These are phyloP conservation scores for Boletus reticuloceps DNA, from an alignment of 768 basidiomycete species.

Conservation along the genomic window DNA sequence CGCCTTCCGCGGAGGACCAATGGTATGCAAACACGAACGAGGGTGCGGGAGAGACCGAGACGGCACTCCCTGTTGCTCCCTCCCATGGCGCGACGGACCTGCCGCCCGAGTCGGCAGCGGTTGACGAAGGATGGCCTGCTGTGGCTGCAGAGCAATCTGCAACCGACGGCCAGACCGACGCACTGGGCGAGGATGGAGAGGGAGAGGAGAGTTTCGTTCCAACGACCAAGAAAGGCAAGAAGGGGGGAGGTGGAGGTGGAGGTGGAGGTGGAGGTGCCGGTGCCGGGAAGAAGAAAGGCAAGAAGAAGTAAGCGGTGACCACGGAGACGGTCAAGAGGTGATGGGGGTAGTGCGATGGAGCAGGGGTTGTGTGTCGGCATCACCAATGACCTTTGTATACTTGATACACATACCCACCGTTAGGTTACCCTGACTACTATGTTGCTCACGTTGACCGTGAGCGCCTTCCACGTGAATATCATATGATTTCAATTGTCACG, in stretches of 20 bases:
- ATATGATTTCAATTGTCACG: background rate
- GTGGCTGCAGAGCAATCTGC: conserved; percentile 2
- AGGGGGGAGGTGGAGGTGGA: background rate
- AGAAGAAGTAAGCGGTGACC: conserved; percentile 6
- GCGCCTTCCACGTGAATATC: background rate
- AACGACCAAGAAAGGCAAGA: background rate
- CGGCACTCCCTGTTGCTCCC: too few species aligned
- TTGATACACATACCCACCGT: background rate
- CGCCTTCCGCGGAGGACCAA: too few species aligned
- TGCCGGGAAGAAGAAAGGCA: conserved; percentile 8
- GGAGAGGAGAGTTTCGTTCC: background rate
- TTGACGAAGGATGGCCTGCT: background rate
- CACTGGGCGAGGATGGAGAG: conserved; percentile 4
- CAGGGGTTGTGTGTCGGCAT: background rate
- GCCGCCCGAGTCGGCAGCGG: background rate
- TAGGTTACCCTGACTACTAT: background rate
- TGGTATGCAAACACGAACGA: too few species aligned
- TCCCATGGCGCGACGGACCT: background rate
- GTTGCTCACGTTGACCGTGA: background rate
- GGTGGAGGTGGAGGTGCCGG: too few species aligned
- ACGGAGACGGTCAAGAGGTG: background rate
- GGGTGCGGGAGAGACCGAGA: too few species aligned
- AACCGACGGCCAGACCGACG: conserved; percentile 10
- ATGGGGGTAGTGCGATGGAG: conserved; percentile 2
- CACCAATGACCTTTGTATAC: background rate